Evolutionary conservation across 768 basidiomycete genomes (phyloP), one percentile per base, ranked within the genome.

Genomic region (Crassisporium funariophilum): DNA sequence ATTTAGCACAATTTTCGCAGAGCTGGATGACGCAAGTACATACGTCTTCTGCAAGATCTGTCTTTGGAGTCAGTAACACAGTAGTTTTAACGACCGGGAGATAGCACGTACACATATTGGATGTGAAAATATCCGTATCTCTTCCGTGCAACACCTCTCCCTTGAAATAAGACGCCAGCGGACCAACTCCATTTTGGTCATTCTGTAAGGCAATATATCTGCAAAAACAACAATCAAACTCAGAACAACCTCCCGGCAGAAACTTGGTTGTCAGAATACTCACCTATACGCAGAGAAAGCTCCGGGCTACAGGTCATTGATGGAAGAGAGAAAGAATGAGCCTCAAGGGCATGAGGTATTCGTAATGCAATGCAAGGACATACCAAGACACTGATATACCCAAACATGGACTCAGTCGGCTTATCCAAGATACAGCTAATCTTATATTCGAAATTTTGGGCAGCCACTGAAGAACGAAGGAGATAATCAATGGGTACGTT

Each of bases 381-480:
- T 52, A 89, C 88, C 72, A 98, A 62, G 24, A 99, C 95, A 35
- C 91, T 91, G 63, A 98, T 97, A 62, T 97, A 95, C n/a, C 94
- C 94, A 61, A 95, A 94, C 65, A 92, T 76, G 2, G 82, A 84
- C 60, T 95, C 92, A 0, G 83, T 89, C 4, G 92, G 86, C 63
- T 94, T 94, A 65, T 94, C 92, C 46, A 95, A 70, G 58, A 95
- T 95, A 59, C 91, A 86, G 60, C 88, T 87, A 52, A 89, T 79
- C 67, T 95, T 95, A 70, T 95, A 95, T 68, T 95, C 91, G 61
- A 95, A 98, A 62, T 97, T 95, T 63, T 97, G 95, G 0, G 93
- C 90, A 1, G 95, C 94, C 4, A 95, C 88, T 88, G 49, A n/a
- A n/a, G n/a, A n/a, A n/a, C n/a, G n/a, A n/a, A n/a, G n/a, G n/a